Conservation (phyloP, 768 basidiomycete genomes). For the Rossbeevera mucosa region DNA sequence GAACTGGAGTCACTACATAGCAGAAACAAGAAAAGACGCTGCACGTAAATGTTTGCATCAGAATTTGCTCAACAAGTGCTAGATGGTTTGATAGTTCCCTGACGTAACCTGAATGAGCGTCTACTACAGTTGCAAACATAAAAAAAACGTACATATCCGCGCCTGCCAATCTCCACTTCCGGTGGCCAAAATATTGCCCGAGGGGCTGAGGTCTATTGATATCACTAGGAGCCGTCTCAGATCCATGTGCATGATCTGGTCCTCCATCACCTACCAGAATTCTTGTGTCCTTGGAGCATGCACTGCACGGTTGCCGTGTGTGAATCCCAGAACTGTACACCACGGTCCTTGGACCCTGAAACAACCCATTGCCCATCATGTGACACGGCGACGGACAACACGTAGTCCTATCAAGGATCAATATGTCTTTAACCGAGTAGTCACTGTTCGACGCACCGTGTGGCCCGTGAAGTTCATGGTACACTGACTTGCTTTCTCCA, state of each 20-base stretch:
- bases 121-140: neutral
- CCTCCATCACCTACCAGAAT: constrained; percentile 48
- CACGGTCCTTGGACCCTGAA: constrained; percentile 92
- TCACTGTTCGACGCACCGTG: constrained; percentile 48
- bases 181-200: constrained; percentile 59
- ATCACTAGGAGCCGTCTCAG: constrained; percentile 44
- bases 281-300: constrained; percentile 80
- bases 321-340: constrained; percentile 92
- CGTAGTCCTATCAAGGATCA: constrained; percentile 50
- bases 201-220: constrained; percentile 63
- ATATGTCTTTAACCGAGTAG: neutral
- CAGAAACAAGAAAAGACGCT: constrained; percentile 26
- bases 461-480: constrained; percentile 88
- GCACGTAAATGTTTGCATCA: constrained; percentile 21
- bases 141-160: constrained; percentile 51
- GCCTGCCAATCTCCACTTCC: constrained; percentile 72
- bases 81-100: constrained; percentile 32
- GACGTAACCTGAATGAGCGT: constrained; percentile 4
- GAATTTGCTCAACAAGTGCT: constrained; percentile 9
- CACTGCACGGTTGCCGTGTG: constrained; percentile 76
- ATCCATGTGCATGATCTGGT: neutral
- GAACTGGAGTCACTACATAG: constrained; percentile 18
- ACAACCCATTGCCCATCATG: constrained; percentile 95
- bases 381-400: constrained; percentile 73
- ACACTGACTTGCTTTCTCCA: constrained; percentile 51